Base-by-base conservation (phyloP, 148 eudicot species). In the Gaultheria prostrata region DNA sequence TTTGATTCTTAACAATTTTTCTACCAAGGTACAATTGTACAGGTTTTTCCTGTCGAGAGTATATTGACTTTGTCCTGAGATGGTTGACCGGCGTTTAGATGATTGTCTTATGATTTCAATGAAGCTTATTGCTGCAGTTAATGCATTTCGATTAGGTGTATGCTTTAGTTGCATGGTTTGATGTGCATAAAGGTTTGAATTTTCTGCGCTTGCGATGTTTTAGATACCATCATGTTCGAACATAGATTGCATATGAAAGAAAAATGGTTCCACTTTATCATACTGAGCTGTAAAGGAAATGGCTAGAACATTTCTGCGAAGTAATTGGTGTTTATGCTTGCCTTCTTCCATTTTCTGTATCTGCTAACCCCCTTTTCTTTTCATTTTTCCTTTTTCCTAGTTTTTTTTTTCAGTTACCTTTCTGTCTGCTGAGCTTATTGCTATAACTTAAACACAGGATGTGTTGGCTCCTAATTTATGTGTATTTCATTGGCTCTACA, bases 1-100 rank as follows among this genome's bases (percentile, higher is more conserved):
- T 92, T 87, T 97, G 80, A 88, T 97, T 81, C 91, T 93, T 24
- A 83, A 92, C 79, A 97, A 97, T 86, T 95, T 97, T 86, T 86
- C 91, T 7, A 89, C 97, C 51, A 90, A 97, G 93, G 99, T 93
- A 88, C 71, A 30, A 24, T 35, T 45, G 9, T 73, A 20, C n/a
- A 24, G 13, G 33, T 56, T 43, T 63, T 33, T 49, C 8, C 32
- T 6, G 79, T 49, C 39, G 32, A 26, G 63, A 63, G 24, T 56
- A 28, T 26, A n/a, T 48, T 56, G 8, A n/a, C 15, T 30, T 32
- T 26, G 32, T 63, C 35, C 13, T 10, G 17, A 28, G 81, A 39
- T 28, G 54, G 45, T 67, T 12, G 4, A 39, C n/a, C 17, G 54
- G 20, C 51, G 17, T 56, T 14, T 65, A 61, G 30, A 83, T 24